Percentiles rank a stretch among this genome's conserved stretches.
Evolutionary conservation across 202 grass and related monocot species (phyloP).

Genomic region (Panicum virgatum): DNA sequence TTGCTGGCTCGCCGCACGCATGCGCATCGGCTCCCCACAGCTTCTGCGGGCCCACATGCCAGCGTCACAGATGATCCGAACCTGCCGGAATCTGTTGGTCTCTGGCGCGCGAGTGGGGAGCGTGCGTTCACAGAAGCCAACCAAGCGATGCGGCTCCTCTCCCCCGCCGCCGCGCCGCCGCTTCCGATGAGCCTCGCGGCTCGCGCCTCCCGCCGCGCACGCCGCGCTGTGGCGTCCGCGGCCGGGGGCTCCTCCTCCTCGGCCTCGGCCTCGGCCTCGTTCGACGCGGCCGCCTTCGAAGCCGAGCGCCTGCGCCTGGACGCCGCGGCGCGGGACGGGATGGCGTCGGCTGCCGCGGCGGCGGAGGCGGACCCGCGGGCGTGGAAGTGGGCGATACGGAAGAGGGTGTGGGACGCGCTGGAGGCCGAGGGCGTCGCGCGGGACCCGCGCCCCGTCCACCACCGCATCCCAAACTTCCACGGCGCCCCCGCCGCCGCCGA

Average conservation of each 20-base stretch:
- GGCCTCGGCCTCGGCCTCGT: slow-evolving; percentile 35
- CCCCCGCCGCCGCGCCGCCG: slow-evolving; percentile 26
- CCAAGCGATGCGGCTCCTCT: slow-evolving; percentile 37
- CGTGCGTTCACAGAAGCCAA: not conserved
- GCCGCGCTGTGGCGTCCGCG: not conserved
- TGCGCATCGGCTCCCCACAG: not conserved
- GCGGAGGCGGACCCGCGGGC: slow-evolving; percentile 40
- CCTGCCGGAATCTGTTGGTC: not conserved
- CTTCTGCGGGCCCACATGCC: not conserved
- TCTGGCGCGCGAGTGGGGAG: not conserved
- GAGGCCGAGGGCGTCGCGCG: slow-evolving; percentile 68
- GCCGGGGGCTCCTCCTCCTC: slow-evolving; percentile 20
- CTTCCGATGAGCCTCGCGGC: not conserved
- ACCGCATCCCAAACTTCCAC: slow-evolving; percentile 93
- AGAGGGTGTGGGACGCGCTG: slow-evolving; percentile 73
- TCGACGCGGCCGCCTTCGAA: slow-evolving; percentile 73
- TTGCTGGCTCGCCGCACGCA: not conserved
- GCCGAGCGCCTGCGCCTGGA: slow-evolving; percentile 70
- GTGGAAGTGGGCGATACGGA: slow-evolving; percentile 89
- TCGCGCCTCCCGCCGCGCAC: not conserved
- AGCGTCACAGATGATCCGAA: not conserved
- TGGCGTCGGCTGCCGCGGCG: slow-evolving; percentile 33
- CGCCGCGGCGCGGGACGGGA: slow-evolving; percentile 52
- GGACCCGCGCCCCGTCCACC: slow-evolving; percentile 84
- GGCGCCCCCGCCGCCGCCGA: slow-evolving; percentile 64